Evolutionary conservation across 768 basidiomycete species (phyloP).

Genomic region (Gymnopilus junonius): DNA sequence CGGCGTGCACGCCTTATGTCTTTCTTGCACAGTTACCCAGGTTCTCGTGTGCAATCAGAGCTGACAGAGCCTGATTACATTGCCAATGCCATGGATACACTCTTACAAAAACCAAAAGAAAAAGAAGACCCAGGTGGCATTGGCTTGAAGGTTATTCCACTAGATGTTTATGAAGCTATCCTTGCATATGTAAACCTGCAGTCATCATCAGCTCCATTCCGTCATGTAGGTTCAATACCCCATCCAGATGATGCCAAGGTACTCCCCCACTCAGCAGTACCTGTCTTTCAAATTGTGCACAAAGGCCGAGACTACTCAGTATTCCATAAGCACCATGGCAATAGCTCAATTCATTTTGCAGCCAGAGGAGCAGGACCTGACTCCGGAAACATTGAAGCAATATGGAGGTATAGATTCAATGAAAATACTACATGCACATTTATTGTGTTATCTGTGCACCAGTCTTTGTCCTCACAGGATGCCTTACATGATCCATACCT

Average conservation of each 20-base stretch:
- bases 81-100: neutral
- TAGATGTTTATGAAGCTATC: constrained; percentile 6
- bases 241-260: constrained; percentile 16
- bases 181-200: neutral
- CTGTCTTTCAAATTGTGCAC: neutral
- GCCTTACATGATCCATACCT: constrained; percentile 4
- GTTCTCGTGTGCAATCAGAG: no score
- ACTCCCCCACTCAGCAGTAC: constrained; percentile 3
- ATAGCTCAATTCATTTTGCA: constrained; percentile 13
- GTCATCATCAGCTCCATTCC: neutral
- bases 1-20: constrained; percentile 16
- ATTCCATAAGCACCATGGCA: constrained; percentile 9
- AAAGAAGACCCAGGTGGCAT: constrained; percentile 1
- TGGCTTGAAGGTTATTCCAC: constrained; percentile 1
- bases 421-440: neutral
- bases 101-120: neutral
- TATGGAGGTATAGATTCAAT: constrained; percentile 9
- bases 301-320: constrained; percentile 12
- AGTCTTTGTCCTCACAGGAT: constrained; percentile 8
- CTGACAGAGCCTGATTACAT: neutral
- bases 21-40: neutral
- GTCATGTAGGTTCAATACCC: constrained; percentile 13
- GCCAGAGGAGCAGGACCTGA: neutral
- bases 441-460: constrained; percentile 11
- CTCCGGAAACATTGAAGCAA: constrained; percentile 14